Base-by-base conservation (phyloP, 208 protist species). In the Angomonas ambiguus region DNA sequence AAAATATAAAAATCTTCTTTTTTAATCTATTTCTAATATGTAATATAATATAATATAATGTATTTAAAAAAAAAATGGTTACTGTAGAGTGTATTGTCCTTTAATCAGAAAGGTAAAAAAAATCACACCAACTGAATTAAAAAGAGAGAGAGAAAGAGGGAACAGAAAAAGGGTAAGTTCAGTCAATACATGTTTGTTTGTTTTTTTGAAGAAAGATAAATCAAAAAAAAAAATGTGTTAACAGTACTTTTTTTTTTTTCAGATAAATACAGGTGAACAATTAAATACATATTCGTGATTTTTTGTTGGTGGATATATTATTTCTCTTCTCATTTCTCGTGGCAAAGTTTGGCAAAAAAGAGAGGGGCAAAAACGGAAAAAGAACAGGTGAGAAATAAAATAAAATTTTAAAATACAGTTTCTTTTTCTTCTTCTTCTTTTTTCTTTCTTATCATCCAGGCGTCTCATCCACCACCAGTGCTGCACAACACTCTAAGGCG, bases 181-280 rank as follows among this genome's bases (percentile, higher is more conserved):
- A 48, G 13, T 20, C 38, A 18, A 69, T 62, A 20, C 4, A 62
- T 4, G 13, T 51, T 42, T 28, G 24, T 42, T 3, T 48, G 35
- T 22, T 6, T 25, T 6, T 27, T 5, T 16, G n/a, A 41, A n/a
- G 45, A 48, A 38, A 32, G 33, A 11, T 16, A 16, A 65, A 49
- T 22, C 25, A 51, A 6, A 42, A 60, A 33, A 51, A 67, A 20
- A 62, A 32, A 57, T 38, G 11, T 16, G 41, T 51, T 22, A 41
- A 57, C 20, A 62, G 25, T 16, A 31, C 51, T 67, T 55, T 59
- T 48, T 71, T n/a, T 38, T 1, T 72, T 0, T 72, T 45, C 38
- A 22, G 8, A 32, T 22, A 35, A 68, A 31, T 45, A 41, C 33
- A 16, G 69, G 28, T 33, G 62, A 25, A 64, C n/a, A 65, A 63